Evolutionary conservation across 179 eudicot genomes (phyloP).

Genomic region (Beta lomatogona): DNA sequence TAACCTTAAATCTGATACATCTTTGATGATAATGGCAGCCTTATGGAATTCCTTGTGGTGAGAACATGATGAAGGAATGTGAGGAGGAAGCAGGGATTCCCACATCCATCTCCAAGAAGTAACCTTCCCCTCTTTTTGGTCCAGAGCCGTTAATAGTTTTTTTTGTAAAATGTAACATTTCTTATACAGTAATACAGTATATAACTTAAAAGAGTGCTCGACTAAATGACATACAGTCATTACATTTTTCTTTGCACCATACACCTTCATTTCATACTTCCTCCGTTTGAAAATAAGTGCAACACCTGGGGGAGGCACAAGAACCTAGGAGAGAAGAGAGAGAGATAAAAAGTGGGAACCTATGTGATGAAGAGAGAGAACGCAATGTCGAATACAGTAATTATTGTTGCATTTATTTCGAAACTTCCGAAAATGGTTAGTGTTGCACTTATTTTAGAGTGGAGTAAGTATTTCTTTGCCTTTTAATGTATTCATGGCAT

Average conservation of each 20-base stretch:
- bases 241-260: background rate
- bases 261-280: background rate
- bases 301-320: too few relatives aligned
- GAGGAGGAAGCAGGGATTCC: constrained; percentile 91
- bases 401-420: too few relatives aligned
- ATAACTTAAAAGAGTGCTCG: background rate
- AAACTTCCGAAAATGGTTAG: too few relatives aligned
- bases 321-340: too few relatives aligned
- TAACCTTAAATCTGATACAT: constrained; percentile 6
- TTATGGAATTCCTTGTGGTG: constrained; percentile 65
- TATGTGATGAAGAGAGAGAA: too few relatives aligned
- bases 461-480: background rate
- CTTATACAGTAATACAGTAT: background rate
- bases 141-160: background rate
- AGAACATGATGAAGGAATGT: constrained; percentile 80
- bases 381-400: too few relatives aligned
- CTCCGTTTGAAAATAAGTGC: too few relatives aligned
- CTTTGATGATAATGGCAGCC: constrained; percentile 53
- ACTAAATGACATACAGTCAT: background rate
- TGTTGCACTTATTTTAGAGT: background rate
- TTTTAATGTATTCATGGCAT: constrained; percentile 17
- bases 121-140: constrained; percentile 4
- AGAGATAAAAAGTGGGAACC: too few relatives aligned
- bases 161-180: background rate
- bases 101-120: constrained; percentile 61